phyloP scores from a whole-genome alignment of 2,329 filamentous ascomycete species.

The Penicillium sp. region DNA sequence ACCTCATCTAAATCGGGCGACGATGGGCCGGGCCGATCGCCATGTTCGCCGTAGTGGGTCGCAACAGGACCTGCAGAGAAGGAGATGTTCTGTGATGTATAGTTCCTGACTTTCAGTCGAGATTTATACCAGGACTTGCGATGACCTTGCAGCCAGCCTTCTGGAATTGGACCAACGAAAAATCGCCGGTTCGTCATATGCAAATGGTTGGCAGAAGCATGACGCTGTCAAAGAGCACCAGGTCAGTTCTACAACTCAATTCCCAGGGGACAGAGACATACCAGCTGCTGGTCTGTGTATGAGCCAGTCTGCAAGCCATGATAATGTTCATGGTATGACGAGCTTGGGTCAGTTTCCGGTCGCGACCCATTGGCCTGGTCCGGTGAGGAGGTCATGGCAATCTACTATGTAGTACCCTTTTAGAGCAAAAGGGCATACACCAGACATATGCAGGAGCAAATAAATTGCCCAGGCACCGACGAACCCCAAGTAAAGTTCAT shows the following conservation, averaged over 20 bases:
- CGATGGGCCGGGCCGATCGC: constrained; percentile 26
- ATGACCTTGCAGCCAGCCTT: constrained; percentile 63
- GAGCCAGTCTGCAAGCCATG: constrained; percentile 48
- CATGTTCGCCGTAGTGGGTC: constrained; percentile 41
- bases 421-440: constrained; percentile 4
- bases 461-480: constrained; percentile 13
- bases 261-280: constrained; percentile 28
- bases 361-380: constrained; percentile 20
- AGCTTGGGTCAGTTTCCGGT: constrained; percentile 17
- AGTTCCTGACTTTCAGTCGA: constrained; percentile 44
- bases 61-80: constrained; percentile 51
- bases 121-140: constrained; percentile 61
- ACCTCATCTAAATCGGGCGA: constrained; percentile 13
- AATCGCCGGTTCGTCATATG: constrained; percentile 60
- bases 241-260: constrained; percentile 2
- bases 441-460: constrained; percentile 2
- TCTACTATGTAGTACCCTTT: constrained; percentile 3
- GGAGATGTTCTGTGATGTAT: constrained; percentile 49
- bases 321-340: constrained; percentile 23
- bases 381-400: constrained; percentile 29
- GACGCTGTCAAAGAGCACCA: constrained; percentile 44
- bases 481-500: constrained; percentile 1
- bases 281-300: constrained; percentile 55
- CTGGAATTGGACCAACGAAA: constrained; percentile 65
- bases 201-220: constrained; percentile 61